Conservation (phyloP, 768 basidiomycete genomes). For the Erythrobasidium yunnanense region DNA sequence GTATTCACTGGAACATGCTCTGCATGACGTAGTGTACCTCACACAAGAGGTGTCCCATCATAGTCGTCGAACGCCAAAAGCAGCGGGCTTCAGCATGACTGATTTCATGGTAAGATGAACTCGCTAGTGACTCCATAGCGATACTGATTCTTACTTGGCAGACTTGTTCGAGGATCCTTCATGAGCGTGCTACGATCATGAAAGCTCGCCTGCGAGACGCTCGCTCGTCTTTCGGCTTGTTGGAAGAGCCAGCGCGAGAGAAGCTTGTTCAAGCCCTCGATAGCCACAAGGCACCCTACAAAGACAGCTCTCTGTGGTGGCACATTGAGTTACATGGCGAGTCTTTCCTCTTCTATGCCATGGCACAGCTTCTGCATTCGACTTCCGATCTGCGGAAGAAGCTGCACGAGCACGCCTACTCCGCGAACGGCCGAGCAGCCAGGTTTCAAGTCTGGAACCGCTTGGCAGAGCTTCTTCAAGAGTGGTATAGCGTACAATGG, state of each 20-base stretch:
- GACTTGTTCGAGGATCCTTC: no score
- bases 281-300: neutral
- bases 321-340: neutral
- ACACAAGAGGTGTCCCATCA: neutral
- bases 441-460: neutral
- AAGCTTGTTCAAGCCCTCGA: no score
- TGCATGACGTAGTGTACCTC: neutral
- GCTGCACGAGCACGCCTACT: neutral
- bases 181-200: no score
- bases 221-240: no score
- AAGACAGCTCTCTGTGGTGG: neutral
- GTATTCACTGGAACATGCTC: neutral
- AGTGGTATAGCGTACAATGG: neutral
- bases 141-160: no score
- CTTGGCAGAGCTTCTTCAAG: neutral
- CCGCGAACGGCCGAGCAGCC: neutral
- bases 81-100: no score
- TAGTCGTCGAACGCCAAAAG: no score
- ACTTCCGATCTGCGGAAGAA: neutral
- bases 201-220: no score
- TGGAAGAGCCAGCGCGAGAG: no score
- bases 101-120: no score
- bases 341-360: neutral
- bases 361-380: neutral
- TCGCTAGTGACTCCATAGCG: no score